Conservation (phyloP, 352 stramenopile genomes). For the Thalassiosira livingstoniorum region DNA sequence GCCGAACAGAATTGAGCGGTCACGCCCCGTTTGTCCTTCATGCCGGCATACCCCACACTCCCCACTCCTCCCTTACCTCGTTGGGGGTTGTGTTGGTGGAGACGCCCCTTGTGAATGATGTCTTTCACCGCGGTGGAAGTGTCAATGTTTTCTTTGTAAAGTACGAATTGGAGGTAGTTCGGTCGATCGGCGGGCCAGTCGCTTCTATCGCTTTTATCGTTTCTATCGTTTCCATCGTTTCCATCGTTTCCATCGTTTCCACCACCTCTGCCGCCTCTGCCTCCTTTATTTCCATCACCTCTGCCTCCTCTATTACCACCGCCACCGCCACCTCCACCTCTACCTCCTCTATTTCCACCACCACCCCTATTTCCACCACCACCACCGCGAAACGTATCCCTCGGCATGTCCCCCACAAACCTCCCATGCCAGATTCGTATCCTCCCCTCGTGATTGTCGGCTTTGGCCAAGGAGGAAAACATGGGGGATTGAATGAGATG, state of each 20-base stretch:
- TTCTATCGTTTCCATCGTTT: constrained; percentile 80
- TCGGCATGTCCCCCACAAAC: constrained; percentile 78
- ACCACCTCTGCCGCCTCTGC: constrained; percentile 69
- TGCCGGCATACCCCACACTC: constrained; percentile 94
- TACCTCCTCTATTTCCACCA: constrained; percentile 87
- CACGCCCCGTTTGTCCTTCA: constrained; percentile 97
- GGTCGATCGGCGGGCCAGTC: constrained; percentile 78
- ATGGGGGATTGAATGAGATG: constrained; percentile 86
- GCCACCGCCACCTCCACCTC: constrained; percentile 70
- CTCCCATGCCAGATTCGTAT: constrained; percentile 87
- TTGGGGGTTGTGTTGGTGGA: constrained; percentile 60
- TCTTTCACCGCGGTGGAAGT: constrained; percentile 87
- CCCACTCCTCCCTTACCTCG: too few relatives aligned
- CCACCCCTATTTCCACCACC: constrained; percentile 60
- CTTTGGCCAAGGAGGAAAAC: constrained; percentile 86
- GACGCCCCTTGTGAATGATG: constrained; percentile 58
- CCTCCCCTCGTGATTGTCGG: constrained; percentile 85
- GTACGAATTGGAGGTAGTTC: constrained; percentile 93
- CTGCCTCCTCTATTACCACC: constrained; percentile 86
- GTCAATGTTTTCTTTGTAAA: constrained; percentile 98
- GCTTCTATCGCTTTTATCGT: constrained; percentile 43
- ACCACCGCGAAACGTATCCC: constrained; percentile 68
- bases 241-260: too few relatives aligned
- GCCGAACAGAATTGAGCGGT: constrained; percentile 95
- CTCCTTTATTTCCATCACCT: constrained; percentile 62